Conservation (phyloP, 768 basidiomycete genomes). For the Krasilnikovozyma curviuscula region DNA sequence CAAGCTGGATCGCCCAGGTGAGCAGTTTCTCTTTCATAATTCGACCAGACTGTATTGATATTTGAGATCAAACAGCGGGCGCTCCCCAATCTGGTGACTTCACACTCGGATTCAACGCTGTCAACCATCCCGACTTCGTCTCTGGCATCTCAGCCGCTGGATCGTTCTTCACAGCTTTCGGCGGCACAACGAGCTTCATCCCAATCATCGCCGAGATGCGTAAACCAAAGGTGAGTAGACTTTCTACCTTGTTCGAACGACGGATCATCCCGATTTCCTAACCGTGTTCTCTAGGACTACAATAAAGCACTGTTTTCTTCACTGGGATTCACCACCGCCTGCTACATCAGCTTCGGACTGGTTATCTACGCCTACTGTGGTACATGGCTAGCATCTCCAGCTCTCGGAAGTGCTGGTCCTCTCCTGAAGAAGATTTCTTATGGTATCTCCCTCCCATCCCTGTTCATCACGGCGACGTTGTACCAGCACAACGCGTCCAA, state of each 20-base stretch:
- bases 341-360: slow-evolving; percentile 6
- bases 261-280: not conserved
- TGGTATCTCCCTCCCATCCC: slow-evolving; percentile 15
- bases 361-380: slow-evolving; percentile 14
- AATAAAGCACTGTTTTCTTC: slow-evolving; percentile 1
- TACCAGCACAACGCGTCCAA: slow-evolving; percentile 13
- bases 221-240: not conserved
- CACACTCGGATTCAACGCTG: too few relatives aligned
- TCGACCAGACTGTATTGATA: too few relatives aligned
- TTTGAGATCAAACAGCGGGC: too few relatives aligned
- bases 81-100: too few relatives aligned
- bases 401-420: slow-evolving; percentile 22
- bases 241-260: not conserved
- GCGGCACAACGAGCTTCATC: slow-evolving; percentile 5
- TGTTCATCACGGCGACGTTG: slow-evolving; percentile 1
- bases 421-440: slow-evolving; percentile 21
- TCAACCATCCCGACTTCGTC: too few relatives aligned
- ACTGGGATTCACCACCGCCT: slow-evolving; percentile 6
- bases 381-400: slow-evolving; percentile 19
- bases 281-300: not conserved
- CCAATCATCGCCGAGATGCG: slow-evolving; percentile 15
- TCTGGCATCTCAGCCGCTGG: too few relatives aligned
- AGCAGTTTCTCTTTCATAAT: too few relatives aligned
- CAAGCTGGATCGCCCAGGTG: too few relatives aligned
- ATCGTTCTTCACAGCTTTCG: too few relatives aligned